Base-by-base conservation (phyloP, 2,329 filamentous ascomycete genomes). In the Talaromyces sp. region DNA sequence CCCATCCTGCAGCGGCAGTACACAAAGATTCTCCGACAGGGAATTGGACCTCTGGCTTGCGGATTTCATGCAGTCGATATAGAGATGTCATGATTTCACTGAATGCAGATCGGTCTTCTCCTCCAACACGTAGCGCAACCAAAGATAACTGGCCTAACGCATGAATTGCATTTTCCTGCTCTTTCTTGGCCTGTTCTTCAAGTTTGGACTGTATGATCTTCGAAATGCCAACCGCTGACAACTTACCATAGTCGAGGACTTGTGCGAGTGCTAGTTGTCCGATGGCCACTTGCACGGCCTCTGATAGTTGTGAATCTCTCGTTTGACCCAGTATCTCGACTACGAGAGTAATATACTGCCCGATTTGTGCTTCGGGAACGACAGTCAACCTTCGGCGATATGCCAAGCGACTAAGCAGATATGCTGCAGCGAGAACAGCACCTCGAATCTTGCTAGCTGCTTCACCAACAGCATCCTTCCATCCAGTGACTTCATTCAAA, bases 11-110 rank as follows among this genome's bases (percentile, higher is more conserved):
- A 40, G 91, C 84, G 6, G 89, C 85, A 54, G 90, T 90, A 54
- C 90, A 89, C 60, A 98, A 83, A 12, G 95, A 92, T 73, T 96
- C 93, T 14, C 95, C 95, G 31, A 96, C 87, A 0, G 92, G 86
- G 72, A 99, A 97, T 66, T 97, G 93, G 1, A 93, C 84, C 73
- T 98, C 93, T 0, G 90, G 86, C 68, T 92, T 89, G 68, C 91
- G 91, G 48, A 95, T 86, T 71, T 96, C 92, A 69, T 96, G 89
- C 2, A 98, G 80, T 9, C 83, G 83, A 72, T 93, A 90, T 0
- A 98, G 79, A 31, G 85, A 86, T 11, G 86, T 82, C 12, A 92
- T 76, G 5, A 96, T 84, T 9, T 81, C 77, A 3, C 73, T 69
- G 46, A 75, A 73, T 12, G 69, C 59, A 16, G 65, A 59, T 2